Evolutionary conservation across 352 stramenopile genomes (phyloP).

Genomic region (Elongisporangium prolatum): DNA sequence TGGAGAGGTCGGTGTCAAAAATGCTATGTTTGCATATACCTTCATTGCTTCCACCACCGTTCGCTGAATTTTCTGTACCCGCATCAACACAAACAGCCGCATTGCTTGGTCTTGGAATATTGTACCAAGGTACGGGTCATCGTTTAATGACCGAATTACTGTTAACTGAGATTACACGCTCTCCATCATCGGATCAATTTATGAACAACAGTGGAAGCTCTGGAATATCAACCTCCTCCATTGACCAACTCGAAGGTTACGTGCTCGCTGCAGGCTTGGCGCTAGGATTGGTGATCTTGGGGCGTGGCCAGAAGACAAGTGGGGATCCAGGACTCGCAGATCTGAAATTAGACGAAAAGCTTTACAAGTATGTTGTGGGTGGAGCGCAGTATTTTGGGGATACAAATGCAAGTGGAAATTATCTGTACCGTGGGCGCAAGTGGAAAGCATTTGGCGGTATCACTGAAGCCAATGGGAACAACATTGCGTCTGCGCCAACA

Average conservation of each 20-base stretch:
- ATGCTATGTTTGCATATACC: conserved; percentile 98
- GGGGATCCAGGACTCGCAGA: conserved; percentile 91
- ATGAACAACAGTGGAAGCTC: conserved; percentile 34
- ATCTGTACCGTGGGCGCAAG: conserved; percentile 63
- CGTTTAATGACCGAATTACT: conserved; percentile 98
- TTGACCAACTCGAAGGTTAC: conserved; percentile 94
- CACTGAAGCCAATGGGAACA: conserved; percentile 12
- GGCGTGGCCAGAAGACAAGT: conserved; percentile 54
- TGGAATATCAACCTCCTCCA: conserved; percentile 42
- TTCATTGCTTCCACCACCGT: conserved; percentile 91
- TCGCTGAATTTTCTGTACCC: conserved; percentile 95
- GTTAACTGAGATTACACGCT: conserved; percentile 94
- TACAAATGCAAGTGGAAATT: conserved; percentile 41
- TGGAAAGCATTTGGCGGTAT: conserved; percentile 48
- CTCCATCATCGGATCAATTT: conserved; percentile 70
- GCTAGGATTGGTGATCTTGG: conserved; percentile 95
- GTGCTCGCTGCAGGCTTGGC: conserved; percentile 89
- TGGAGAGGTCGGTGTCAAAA: conserved; percentile 92
- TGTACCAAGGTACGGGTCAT: conserved; percentile 95
- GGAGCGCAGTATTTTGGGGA: conserved; percentile 49
- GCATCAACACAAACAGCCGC: conserved; percentile 93
- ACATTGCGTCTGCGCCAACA: conserved; percentile 4
- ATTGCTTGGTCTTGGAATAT: conserved; percentile 92
- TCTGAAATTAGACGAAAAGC: conserved; percentile 94
- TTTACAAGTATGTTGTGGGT: conserved; percentile 94